Base-by-base conservation (phyloP, 2,329 filamentous ascomycete species). In the Aspergillus candidus region DNA sequence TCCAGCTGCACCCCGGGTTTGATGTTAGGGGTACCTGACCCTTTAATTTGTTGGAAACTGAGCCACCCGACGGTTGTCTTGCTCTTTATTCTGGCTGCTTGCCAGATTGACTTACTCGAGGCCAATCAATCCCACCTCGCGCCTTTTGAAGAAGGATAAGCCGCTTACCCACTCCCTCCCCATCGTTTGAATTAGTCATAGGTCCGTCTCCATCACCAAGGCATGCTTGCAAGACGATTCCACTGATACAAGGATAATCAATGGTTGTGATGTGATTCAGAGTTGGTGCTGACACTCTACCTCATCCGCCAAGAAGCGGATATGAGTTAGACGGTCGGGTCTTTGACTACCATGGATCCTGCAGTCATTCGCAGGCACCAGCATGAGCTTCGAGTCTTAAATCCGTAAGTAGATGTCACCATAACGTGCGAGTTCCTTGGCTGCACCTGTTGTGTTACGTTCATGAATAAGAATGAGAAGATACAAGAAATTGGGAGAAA, bases 381-480 rank as follows among this genome's bases (percentile, higher is more conserved):
- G 35, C 50, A 50, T 47, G 52, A 49, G 44, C 31, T 44, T 40
- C 57, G 54, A 43, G 34, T 60, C 32, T 44, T 67, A 41, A 59
- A 62, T 35, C 64, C 63, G 65, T 68, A 53, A 57, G 64, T 64
- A 49, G 22, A 27, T 27, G 22, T 27, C 22, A 27, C 22, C 22
- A 27, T 27, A 27, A 27, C 22, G 22, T 27, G 22, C 22, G 22
- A 27, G 8, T 27, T 27, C 22, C 22, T 44, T 40, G 50, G 47
- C 42, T 37, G 22, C 13, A 27, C 22, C 42, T 29, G 30, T 35
- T 41, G 17, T 40, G 32, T 34, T 33, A 14, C 32, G 42, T 38
- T 13, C 12, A 34, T 35, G 35, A 27, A 27, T 10, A 27, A 27
- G 22, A 27, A 27, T 27, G 7, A 27, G 22, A 27, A 27, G 6